Base-by-base conservation (phyloP, 306 rosid genomes). In the Dalbergia cultrata region DNA sequence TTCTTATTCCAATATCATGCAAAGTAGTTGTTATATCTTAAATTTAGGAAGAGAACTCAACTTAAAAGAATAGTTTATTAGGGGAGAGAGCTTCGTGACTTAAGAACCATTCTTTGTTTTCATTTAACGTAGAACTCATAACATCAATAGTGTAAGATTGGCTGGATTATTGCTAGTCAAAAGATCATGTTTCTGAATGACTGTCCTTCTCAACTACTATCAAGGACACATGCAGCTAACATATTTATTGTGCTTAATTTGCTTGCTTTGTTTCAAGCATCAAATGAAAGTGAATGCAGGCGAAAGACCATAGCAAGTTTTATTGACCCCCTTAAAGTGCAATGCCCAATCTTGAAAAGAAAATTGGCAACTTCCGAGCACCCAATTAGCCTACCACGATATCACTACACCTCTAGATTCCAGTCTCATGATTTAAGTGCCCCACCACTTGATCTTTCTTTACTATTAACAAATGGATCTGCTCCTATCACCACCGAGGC, bases 401-500 rank as follows among this genome's bases (percentile, higher is more conserved):
- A 19, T 39, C 60, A 54, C 39, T 53, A 63, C 44, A 70, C 66
- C 83, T 82, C 83, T 84, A 89, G 82, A 86, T 89, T 89, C 85
- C 84, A 78, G 34, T 76, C 49, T 37, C 66, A 65, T 66, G 12
- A 50, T 72, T 50, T 21, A 58, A 77, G 68, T 41, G 64, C 50
- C 47, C 22, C 35, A 47, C 68, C 44, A 53, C 57, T 56, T 75
- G 67, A 31, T 67, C 41, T 70, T 81, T 53, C 13, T 72, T 71
- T 80, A 37, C 56, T 72, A 17, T 21, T 73, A 58, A 78, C 22
- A 72, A 83, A 63, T 64, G 78, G 50, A 61, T 65, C 16, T 47
- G 34, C 53, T 7, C 49, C 56, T 59, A 17, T 11, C 44, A 49
- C 66, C 61, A 16, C 67, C 16, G 66, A 34, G 19, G 52, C 80